A percentile compares a stretch with the other conserved stretches of the same genome.
phyloP scores from a whole-genome alignment of 2,329 filamentous ascomycete genomes.

The Fusarium sarcochroum region DNA sequence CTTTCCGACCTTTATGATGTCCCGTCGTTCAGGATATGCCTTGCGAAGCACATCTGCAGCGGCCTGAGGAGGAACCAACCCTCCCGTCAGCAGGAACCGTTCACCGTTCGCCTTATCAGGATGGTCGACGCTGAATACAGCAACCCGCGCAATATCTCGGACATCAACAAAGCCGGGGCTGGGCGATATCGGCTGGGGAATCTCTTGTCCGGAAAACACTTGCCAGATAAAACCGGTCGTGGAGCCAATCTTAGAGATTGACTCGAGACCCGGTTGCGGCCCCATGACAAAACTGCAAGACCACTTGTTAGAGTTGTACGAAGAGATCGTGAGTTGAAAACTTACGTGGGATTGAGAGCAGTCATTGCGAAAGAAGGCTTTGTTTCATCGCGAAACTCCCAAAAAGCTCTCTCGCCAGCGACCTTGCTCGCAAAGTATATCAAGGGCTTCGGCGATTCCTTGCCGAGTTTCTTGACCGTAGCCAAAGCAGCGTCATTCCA shows the following conservation, averaged over 20 bases:
- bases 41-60: conserved; percentile 46
- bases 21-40: conserved; percentile 37
- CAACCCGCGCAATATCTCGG: conserved; percentile 43
- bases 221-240: conserved; percentile 45
- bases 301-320: not conserved
- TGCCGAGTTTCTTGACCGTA: conserved; percentile 39
- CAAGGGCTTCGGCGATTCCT: conserved; percentile 30
- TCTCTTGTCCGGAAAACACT: conserved; percentile 43
- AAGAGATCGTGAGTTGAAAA: not conserved
- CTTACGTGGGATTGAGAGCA: conserved; percentile 45
- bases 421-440: conserved; percentile 46
- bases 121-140: conserved; percentile 41
- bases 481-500: conserved; percentile 42
- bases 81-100: conserved; percentile 38
- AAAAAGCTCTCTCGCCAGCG: conserved; percentile 43
- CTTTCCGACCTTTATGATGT: conserved; percentile 40
- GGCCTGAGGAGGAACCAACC: conserved; percentile 40
- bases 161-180: conserved; percentile 42
- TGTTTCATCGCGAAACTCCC: conserved; percentile 42
- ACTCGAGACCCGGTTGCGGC: conserved; percentile 37
- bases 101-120: conserved; percentile 39
- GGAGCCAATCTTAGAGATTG: conserved; percentile 35
- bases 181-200: conserved; percentile 29
- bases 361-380: conserved; percentile 42
- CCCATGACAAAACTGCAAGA: conserved; percentile 45